A percentile compares a stretch with the other conserved stretches of the same genome.
Evolutionary conservation across 768 basidiomycete species (phyloP).

Genomic region (Zangia roseola): DNA sequence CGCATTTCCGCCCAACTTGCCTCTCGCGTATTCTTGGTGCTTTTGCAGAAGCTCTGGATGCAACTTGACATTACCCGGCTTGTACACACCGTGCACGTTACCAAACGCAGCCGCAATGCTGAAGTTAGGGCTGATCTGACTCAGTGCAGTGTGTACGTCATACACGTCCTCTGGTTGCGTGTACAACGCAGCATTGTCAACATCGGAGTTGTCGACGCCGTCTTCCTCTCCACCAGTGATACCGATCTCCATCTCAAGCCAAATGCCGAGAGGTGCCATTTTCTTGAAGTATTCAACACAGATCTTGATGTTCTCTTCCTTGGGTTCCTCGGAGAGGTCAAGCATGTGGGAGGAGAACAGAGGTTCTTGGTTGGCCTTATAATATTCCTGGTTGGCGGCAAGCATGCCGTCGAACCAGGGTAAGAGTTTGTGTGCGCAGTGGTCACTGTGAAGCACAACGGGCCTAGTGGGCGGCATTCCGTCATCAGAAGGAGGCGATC

Average conservation of each 20-base stretch:
- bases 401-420: conserved; percentile 99
- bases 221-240: conserved; percentile 99
- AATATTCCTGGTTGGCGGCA: conserved; percentile 91
- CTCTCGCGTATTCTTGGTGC: conserved; percentile 77
- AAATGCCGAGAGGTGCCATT: conserved; percentile 87
- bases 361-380: conserved; percentile 80
- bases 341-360: conserved; percentile 99
- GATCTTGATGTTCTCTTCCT: conserved; percentile 91
- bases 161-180: conserved; percentile 97
- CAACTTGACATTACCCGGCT: conserved; percentile 95
- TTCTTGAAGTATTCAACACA: conserved; percentile 95
- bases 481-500: conserved; percentile 1
- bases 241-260: conserved; percentile 99
- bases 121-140: conserved; percentile 86
- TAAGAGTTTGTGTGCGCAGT: conserved; percentile 96
- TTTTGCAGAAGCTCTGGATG: conserved; percentile 88
- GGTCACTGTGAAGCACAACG: conserved; percentile 96
- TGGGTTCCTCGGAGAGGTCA: conserved; percentile 90
- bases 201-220: conserved; percentile 95
- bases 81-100: conserved; percentile 99
- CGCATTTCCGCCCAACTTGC: conserved; percentile 61
- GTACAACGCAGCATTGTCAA: conserved; percentile 92
- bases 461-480: conserved; percentile 52
- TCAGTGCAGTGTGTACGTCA: conserved; percentile 86
- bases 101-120: conserved; percentile 98